Evolutionary conservation across 225 moss, liverwort and hornwort genomes (phyloP).

Genomic region (Sphagnum contortum): DNA sequence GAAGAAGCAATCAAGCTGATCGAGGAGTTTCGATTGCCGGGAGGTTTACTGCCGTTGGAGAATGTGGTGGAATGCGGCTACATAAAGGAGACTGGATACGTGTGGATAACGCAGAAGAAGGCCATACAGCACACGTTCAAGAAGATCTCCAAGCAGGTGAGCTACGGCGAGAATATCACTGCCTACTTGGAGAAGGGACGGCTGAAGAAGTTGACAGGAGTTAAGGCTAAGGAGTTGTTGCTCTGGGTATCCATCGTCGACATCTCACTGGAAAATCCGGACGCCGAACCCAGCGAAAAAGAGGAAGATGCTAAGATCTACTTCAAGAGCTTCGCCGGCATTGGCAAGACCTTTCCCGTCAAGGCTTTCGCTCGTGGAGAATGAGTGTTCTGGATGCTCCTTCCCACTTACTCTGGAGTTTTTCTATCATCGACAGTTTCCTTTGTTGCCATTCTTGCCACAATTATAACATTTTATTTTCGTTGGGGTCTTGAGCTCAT

Average conservation of each 20-base stretch:
- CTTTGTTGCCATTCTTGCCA: too few relatives aligned
- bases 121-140: constrained; percentile 16
- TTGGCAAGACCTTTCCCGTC: constrained; percentile 4
- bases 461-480: too few relatives aligned
- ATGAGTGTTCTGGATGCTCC: neutral
- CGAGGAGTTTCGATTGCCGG: constrained; percentile 21
- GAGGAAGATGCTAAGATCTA: neutral
- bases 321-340: constrained; percentile 10
- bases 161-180: constrained; percentile 25
- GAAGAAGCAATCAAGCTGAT: constrained; percentile 15
- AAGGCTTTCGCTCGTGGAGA: constrained; percentile 1
- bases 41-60: constrained; percentile 31
- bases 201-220: constrained; percentile 20
- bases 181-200: constrained; percentile 20
- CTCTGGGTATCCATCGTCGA: constrained; percentile 19
- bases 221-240: constrained; percentile 33
- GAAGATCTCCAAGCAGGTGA: constrained; percentile 16
- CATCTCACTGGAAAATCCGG: constrained; percentile 1
- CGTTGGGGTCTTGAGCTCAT: too few relatives aligned
- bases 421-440: too few relatives aligned
- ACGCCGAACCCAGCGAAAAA: neutral
- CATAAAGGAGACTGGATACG: constrained; percentile 32
- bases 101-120: constrained; percentile 37
- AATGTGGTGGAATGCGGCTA: constrained; percentile 30
- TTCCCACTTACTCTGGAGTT: too few relatives aligned